phyloP scores from a whole-genome alignment of 208 protist genomes.

The Trypanosoma grayi region DNA sequence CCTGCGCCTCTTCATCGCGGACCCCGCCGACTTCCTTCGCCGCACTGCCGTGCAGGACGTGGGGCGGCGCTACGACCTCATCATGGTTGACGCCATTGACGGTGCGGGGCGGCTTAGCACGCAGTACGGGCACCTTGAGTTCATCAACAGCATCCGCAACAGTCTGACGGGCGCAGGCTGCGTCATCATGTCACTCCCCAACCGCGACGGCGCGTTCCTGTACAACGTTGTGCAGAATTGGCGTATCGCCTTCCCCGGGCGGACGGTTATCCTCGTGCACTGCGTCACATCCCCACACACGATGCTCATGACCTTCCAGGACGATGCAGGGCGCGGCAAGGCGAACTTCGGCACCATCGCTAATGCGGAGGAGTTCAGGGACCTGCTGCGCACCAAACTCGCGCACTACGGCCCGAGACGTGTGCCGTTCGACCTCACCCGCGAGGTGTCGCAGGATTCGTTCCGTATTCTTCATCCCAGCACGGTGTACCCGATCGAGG shows the following conservation, averaged over 20 bases:
- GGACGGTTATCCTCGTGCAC: conserved; percentile 79
- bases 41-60: conserved; percentile 26
- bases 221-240: conserved; percentile 87
- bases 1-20: conserved; percentile 48
- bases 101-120: conserved; percentile 62
- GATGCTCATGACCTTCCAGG: conserved; percentile 90
- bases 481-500: conserved; percentile 43
- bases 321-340: conserved; percentile 62
- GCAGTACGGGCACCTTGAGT: conserved; percentile 73
- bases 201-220: conserved; percentile 64
- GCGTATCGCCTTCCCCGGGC: conserved; percentile 78
- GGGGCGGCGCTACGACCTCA: conserved; percentile 59
- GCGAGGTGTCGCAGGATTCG: conserved; percentile 63
- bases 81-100: conserved; percentile 77
- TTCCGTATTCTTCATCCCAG: conserved; percentile 71
- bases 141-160: conserved; percentile 70
- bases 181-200: conserved; percentile 69
- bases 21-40: conserved; percentile 71
- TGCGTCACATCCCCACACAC: conserved; percentile 72
- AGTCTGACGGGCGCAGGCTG: conserved; percentile 61
- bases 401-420: conserved; percentile 72
- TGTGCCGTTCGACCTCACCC: conserved; percentile 77
- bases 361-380: conserved; percentile 75
- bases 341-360: conserved; percentile 72
- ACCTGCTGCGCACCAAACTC: conserved; percentile 69